phyloP scores from a whole-genome alignment of 768 basidiomycete genomes.

The Mycena epipterygia region DNA sequence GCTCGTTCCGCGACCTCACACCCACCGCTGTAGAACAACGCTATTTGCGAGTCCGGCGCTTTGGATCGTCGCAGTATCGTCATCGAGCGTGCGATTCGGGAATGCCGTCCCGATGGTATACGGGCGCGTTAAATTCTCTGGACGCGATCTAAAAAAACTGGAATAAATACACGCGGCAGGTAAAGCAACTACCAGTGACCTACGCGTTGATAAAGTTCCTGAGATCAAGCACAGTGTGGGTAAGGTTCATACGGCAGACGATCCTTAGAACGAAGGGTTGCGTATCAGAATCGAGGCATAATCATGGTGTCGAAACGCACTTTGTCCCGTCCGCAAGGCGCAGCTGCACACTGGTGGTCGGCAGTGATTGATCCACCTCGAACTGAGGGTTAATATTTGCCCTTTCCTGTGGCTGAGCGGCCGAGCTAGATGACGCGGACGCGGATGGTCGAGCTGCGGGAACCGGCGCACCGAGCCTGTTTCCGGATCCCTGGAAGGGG shows the following conservation, averaged over 20 bases:
- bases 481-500: constrained; percentile 71
- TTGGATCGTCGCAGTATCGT: constrained; percentile 67
- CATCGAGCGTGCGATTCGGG: constrained; percentile 68
- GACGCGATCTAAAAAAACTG: constrained; percentile 72
- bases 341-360: constrained; percentile 82
- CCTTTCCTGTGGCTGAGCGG: constrained; percentile 31
- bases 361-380: constrained; percentile 73
- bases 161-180: no score
- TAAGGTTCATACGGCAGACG: constrained; percentile 79
- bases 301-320: constrained; percentile 42
- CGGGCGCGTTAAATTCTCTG: constrained; percentile 58
- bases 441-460: constrained; percentile 41
- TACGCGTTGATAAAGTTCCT: constrained; percentile 80
- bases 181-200: no score
- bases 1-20: constrained; percentile 33
- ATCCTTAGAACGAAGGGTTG: constrained; percentile 53
- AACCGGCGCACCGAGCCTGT: constrained; percentile 72
- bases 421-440: constrained; percentile 31
- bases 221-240: constrained; percentile 80
- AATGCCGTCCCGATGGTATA: constrained; percentile 81
- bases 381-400: constrained; percentile 58
- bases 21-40: constrained; percentile 77
- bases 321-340: constrained; percentile 81
- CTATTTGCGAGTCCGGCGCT: constrained; percentile 71
- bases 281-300: neutral